Conservation (phyloP, 106 monocot genomes). For the Dioscorea dumetorum region DNA sequence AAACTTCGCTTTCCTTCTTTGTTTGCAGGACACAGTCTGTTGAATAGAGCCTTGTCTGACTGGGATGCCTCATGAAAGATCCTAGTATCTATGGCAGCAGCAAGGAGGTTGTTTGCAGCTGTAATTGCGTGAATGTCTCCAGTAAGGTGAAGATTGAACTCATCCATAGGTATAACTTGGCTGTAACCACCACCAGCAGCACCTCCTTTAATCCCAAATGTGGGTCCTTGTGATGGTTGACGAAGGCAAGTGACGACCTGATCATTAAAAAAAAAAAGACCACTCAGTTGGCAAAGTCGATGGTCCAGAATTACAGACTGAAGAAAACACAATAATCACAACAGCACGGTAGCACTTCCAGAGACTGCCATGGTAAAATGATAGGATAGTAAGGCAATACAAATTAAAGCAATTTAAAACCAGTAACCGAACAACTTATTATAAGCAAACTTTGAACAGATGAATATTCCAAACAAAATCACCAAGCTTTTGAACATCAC, state of each 20-base stretch:
- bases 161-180: conserved; percentile 99
- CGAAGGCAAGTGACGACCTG: conserved; percentile 93
- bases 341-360: too few relatives aligned
- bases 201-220: conserved; percentile 98
- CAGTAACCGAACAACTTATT: too few relatives aligned
- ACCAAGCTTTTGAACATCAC: too few relatives aligned
- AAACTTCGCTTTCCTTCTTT: conserved; percentile 80
- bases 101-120: conserved; percentile 96
- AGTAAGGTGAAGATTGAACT: conserved; percentile 96
- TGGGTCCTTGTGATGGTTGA: conserved; percentile 99
- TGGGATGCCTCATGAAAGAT: conserved; percentile 93
- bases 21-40: conserved; percentile 81
- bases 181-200: conserved; percentile 99
- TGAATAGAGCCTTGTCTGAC: conserved; percentile 94
- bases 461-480: too few relatives aligned
- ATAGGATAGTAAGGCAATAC: too few relatives aligned
- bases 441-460: too few relatives aligned
- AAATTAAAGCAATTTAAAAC: too few relatives aligned
- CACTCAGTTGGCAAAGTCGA: too few relatives aligned
- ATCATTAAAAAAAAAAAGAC: not conserved
- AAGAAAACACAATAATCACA: too few relatives aligned
- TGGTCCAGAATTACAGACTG: too few relatives aligned
- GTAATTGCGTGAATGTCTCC: conserved; percentile 99
- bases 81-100: conserved; percentile 86
- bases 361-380: too few relatives aligned